These are phyloP conservation scores for Diaporthe velutina DNA, from an alignment of 2,329 filamentous ascomycete species.

Conservation along the genomic window DNA sequence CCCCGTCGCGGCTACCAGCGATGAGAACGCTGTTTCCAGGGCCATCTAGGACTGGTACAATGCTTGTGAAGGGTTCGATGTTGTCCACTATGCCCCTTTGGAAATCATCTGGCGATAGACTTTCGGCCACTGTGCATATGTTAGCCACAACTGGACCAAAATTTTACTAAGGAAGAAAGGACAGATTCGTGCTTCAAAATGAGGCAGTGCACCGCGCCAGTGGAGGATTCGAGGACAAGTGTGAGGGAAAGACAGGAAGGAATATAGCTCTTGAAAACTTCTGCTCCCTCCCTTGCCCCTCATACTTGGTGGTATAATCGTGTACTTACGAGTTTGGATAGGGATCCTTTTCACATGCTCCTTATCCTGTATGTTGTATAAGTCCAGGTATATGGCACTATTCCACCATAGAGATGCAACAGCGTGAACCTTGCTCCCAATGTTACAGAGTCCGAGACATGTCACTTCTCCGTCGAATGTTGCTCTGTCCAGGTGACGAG, in stretches of 20 bases:
- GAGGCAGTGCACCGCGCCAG: too few relatives aligned
- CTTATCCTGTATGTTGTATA: conserved; percentile 28
- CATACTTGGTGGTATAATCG: not conserved
- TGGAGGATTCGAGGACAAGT: not conserved
- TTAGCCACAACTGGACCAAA: not conserved
- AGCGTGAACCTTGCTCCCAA: conserved; percentile 40
- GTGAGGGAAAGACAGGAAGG: not conserved
- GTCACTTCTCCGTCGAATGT: conserved; percentile 61
- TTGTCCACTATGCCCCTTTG: not conserved
- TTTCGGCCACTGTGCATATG: not conserved
- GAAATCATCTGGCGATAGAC: not conserved
- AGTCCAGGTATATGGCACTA: conserved; percentile 32
- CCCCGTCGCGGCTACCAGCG: conserved; percentile 65
- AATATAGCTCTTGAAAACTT: not conserved
- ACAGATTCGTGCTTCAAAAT: not conserved
- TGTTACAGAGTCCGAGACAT: conserved; percentile 55
- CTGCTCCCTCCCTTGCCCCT: not conserved
- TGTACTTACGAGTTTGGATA: conserved; percentile 34
- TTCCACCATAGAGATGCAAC: conserved; percentile 35
- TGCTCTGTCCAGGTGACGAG: not conserved
- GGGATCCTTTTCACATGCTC: conserved; percentile 10
- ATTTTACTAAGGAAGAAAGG: not conserved
- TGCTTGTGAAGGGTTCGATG: conserved; percentile 57
- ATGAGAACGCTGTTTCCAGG: conserved; percentile 50
- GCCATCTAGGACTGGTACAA: conserved; percentile 51